These are phyloP conservation scores for Coemansia sp. DNA, from an alignment of 192 early-diverging fungal genomes.

Conservation along the genomic window DNA sequence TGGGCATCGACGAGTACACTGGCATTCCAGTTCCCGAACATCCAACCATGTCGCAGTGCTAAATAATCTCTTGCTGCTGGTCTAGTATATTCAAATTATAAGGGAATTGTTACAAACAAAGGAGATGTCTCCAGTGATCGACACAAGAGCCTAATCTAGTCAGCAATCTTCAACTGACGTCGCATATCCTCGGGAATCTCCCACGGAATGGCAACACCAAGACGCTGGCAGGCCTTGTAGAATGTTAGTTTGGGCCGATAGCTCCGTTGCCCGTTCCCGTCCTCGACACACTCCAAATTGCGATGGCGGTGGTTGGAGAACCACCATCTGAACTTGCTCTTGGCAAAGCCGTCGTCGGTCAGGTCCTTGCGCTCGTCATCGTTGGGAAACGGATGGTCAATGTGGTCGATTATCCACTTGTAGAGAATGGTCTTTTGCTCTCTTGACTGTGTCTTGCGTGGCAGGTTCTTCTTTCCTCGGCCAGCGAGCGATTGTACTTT, in stretches of 20 bases:
- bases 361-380: constrained; percentile 7
- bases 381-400: constrained; percentile 27
- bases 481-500: not conserved
- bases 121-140: not conserved
- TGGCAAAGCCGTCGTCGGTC: constrained; percentile 1
- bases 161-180: not conserved
- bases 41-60: constrained; percentile 25
- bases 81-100: too few species aligned
- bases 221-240: constrained; percentile 18
- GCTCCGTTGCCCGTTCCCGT: constrained; percentile 4
- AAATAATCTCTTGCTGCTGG: too few species aligned
- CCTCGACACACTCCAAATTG: constrained; percentile 4
- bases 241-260: constrained; percentile 18
- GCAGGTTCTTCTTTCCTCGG: not conserved
- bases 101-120: not conserved
- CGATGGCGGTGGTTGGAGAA: constrained; percentile 44
- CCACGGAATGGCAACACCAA: constrained; percentile 13
- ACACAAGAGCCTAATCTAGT: not conserved
- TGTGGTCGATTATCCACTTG: constrained; percentile 17
- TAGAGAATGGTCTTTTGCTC: constrained; percentile 11
- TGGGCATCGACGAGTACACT: constrained; percentile 83
- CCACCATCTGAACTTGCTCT: constrained; percentile 38
- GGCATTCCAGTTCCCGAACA: constrained; percentile 66
- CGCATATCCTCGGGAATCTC: constrained; percentile 14
- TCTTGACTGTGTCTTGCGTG: constrained; percentile 9